phyloP scores from a whole-genome alignment of 2,329 filamentous ascomycete species.

The Aspergillus neotritici region DNA sequence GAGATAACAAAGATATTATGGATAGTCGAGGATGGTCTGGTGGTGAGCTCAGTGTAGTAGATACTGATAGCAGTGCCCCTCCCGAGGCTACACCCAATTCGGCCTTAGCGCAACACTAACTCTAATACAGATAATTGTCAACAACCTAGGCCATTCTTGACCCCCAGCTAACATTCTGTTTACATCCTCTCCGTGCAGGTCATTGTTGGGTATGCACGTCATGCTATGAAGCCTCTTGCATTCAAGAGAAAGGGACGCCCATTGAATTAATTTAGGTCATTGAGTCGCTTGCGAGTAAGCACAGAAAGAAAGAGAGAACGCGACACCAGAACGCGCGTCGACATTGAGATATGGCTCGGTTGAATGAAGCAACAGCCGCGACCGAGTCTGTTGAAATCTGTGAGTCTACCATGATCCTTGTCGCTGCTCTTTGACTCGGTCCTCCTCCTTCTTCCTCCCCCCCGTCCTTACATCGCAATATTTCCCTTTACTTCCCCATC shows the following conservation, averaged over 20 bases:
- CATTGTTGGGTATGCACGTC: too few relatives aligned
- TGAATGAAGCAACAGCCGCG: constrained; percentile 44
- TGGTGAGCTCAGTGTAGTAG: too few relatives aligned
- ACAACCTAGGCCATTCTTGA: constrained; percentile 24
- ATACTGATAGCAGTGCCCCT: too few relatives aligned
- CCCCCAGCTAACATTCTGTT: constrained; percentile 5
- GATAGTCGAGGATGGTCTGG: too few relatives aligned
- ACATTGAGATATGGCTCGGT: constrained; percentile 40
- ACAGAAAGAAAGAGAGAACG: background rate
- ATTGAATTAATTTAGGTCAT: background rate
- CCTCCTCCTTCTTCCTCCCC: background rate
- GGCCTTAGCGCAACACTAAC: constrained; percentile 19
- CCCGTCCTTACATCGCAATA: background rate
- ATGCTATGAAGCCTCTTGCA: too few relatives aligned
- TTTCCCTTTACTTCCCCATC: background rate
- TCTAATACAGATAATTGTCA: constrained; percentile 35
- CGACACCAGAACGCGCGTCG: constrained; percentile 2
- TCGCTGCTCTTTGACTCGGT: too few relatives aligned
- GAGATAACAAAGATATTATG: too few relatives aligned
- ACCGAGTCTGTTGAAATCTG: constrained; percentile 45
- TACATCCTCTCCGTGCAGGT: constrained; percentile 8
- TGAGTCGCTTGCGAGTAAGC: background rate
- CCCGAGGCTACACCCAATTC: constrained; percentile 1
- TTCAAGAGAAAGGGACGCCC: too few relatives aligned
- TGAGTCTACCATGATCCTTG: constrained; percentile 25